A percentile compares a stretch with the other conserved stretches of the same genome.
Conservation (phyloP, 208 protist genomes). For the Wallacemonas rigidus region DNA sequence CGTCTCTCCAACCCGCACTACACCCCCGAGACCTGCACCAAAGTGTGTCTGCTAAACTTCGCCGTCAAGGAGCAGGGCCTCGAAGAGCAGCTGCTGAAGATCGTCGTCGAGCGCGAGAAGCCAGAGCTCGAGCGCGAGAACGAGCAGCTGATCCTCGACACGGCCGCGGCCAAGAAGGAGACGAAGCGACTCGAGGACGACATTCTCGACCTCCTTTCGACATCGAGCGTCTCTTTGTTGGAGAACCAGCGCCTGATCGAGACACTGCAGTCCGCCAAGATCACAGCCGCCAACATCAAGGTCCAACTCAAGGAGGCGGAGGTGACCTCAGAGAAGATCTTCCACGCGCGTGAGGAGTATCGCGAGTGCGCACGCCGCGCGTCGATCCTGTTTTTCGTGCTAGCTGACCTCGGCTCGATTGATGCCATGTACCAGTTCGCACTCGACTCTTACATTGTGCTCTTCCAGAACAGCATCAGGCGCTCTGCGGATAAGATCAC, state of each 20-base stretch:
- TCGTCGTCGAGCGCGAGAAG: slow-evolving; percentile 97
- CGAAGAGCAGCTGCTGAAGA: slow-evolving; percentile 98
- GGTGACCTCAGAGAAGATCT: slow-evolving; percentile 96
- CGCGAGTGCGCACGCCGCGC: slow-evolving; percentile 94
- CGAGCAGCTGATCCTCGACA: slow-evolving; percentile 95
- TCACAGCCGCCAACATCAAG: slow-evolving; percentile 95
- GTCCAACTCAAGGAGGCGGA: slow-evolving; percentile 92
- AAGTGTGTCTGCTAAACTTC: slow-evolving; percentile 98
- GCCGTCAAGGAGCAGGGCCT: slow-evolving; percentile 97
- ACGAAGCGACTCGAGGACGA: slow-evolving; percentile 98
- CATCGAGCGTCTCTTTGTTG: slow-evolving; percentile 93
- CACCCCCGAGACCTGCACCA: slow-evolving; percentile 97
- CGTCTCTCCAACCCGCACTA: slow-evolving; percentile 98
- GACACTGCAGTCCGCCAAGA: slow-evolving; percentile 97
- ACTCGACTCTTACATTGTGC: slow-evolving; percentile 96
- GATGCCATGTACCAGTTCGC: slow-evolving; percentile 99
- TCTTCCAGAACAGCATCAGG: slow-evolving; percentile 97
- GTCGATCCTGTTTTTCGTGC: slow-evolving; percentile 98
- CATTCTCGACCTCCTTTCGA: slow-evolving; percentile 95
- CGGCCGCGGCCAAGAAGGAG: slow-evolving; percentile 93
- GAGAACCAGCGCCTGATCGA: slow-evolving; percentile 98
- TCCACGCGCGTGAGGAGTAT: slow-evolving; percentile 96
- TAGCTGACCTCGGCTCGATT: slow-evolving; percentile 96
- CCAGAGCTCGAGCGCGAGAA: slow-evolving; percentile 98
- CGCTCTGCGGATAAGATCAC: slow-evolving; percentile 91